Evolutionary conservation across 2,329 filamentous ascomycete species (phyloP).

Genomic region (Aspergillaceae sp.): DNA sequence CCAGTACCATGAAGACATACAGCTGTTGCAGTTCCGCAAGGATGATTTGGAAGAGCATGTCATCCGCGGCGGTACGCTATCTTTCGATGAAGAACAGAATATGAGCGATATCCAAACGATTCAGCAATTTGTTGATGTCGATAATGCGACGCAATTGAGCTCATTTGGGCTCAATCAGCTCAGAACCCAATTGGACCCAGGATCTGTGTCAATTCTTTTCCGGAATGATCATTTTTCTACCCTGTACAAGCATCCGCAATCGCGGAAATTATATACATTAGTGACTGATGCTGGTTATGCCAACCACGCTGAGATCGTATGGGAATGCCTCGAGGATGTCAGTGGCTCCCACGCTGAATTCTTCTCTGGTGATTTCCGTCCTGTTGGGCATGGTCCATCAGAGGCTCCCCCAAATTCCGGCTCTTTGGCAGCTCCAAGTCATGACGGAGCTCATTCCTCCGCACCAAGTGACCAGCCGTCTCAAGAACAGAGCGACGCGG

Average conservation of each 20-base stretch:
- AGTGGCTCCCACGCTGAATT: slow-evolving; percentile 76
- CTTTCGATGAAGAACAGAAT: slow-evolving; percentile 63
- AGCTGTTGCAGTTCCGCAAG: slow-evolving; percentile 78
- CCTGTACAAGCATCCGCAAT: slow-evolving; percentile 76
- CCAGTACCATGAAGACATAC: slow-evolving; percentile 81
- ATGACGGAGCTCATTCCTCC: slow-evolving; percentile 5
- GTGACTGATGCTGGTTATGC: slow-evolving; percentile 92
- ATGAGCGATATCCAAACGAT: slow-evolving; percentile 79
- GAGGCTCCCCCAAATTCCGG: slow-evolving; percentile 21
- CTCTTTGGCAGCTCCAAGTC: slow-evolving; percentile 18
- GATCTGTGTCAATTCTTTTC: slow-evolving; percentile 82
- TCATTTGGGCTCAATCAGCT: slow-evolving; percentile 70
- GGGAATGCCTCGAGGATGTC: slow-evolving; percentile 87
- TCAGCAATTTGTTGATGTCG: slow-evolving; percentile 64
- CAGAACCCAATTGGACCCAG: slow-evolving; percentile 59
- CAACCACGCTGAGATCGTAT: slow-evolving; percentile 81
- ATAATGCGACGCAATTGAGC: slow-evolving; percentile 80
- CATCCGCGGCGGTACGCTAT: slow-evolving; percentile 50
- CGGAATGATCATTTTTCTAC: slow-evolving; percentile 97
- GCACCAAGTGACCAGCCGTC: slow-evolving; percentile 12
- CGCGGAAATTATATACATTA: slow-evolving; percentile 65
- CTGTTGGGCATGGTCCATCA: slow-evolving; percentile 56
- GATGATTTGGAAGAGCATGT: slow-evolving; percentile 82
- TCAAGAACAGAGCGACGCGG: slow-evolving; percentile 60
- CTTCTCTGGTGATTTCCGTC: slow-evolving; percentile 80